Conservation (phyloP, 805 yeast genomes). For the Yarrowia hollandica region DNA sequence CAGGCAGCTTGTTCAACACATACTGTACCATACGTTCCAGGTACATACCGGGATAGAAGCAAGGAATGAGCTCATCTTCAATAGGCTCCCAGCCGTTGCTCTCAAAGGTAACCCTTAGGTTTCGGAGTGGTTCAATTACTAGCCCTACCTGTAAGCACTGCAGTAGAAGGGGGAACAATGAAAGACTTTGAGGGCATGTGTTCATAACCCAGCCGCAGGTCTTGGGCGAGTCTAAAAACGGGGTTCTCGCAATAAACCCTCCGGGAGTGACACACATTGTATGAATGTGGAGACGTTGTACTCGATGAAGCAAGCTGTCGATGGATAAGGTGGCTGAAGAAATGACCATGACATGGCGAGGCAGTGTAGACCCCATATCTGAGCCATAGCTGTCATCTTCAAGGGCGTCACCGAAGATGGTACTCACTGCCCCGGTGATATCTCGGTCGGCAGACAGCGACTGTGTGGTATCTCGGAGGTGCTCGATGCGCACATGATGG, state of each 20-base stretch:
- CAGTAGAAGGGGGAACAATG: background rate
- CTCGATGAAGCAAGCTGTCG: background rate
- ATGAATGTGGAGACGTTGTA: conserved; percentile 10
- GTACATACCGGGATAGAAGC: conserved; percentile 25
- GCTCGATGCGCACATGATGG: background rate
- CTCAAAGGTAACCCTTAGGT: background rate
- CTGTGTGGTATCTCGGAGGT: background rate
- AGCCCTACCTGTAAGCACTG: conserved; percentile 6
- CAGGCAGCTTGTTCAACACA: background rate
- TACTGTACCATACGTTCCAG: conserved; percentile 8
- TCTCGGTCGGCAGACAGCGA: background rate
- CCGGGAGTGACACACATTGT: conserved; percentile 15
- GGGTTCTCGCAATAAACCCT: background rate
- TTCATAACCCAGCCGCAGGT: conserved; percentile 26
- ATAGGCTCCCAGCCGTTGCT: conserved; percentile 22
- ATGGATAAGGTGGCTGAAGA: conserved; percentile 11
- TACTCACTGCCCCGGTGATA: conserved; percentile 3
- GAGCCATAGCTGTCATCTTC: background rate
- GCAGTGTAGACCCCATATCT: background rate
- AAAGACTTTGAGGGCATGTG: background rate
- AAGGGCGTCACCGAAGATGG: background rate
- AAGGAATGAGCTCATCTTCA: conserved; percentile 9
- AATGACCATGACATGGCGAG: conserved; percentile 10
- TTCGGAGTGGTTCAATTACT: conserved; percentile 14
- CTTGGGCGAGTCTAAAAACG: background rate